Evolutionary conservation across 2,329 filamentous ascomycete species (phyloP).

Genomic region (Macroventuria anomochaeta): DNA sequence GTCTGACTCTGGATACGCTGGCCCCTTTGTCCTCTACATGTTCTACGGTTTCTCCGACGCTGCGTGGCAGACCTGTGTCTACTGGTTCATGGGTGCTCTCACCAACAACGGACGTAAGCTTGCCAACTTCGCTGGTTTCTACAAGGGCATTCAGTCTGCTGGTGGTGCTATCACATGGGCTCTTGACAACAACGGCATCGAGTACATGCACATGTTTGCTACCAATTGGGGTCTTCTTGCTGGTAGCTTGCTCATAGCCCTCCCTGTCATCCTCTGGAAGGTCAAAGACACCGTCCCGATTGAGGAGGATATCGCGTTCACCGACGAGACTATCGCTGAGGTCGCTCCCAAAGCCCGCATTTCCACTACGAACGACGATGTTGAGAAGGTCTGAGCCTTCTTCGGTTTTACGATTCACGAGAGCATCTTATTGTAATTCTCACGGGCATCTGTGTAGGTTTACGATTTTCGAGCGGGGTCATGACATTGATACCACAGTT

Average conservation of each 20-base stretch:
- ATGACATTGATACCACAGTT: conserved; percentile 27
- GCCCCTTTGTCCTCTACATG: conserved; percentile 87
- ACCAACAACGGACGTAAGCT: conserved; percentile 92
- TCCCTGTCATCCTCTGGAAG: conserved; percentile 78
- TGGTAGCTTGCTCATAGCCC: conserved; percentile 75
- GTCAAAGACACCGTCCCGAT: conserved; percentile 82
- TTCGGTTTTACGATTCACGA: conserved; percentile 11
- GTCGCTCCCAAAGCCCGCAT: conserved; percentile 55
- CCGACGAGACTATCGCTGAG: conserved; percentile 80
- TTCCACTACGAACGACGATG: conserved; percentile 20
- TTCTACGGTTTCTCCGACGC: conserved; percentile 92
- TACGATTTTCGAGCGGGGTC: conserved; percentile 5
- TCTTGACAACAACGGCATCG: conserved; percentile 64
- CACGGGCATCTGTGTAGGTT: conserved; percentile 16
- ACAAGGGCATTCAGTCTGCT: conserved; percentile 90
- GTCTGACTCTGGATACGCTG: conserved; percentile 70
- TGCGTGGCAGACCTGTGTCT: conserved; percentile 86
- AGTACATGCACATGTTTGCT: conserved; percentile 76
- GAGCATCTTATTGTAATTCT: conserved; percentile 18
- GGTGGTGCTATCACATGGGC: conserved; percentile 79
- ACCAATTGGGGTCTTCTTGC: conserved; percentile 77
- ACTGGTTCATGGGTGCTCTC: conserved; percentile 95
- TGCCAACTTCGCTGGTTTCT: conserved; percentile 90
- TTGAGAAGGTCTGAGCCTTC: conserved; percentile 38
- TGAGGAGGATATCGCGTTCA: conserved; percentile 83